These are phyloP conservation scores for Earliella scabrosa DNA, from an alignment of 1,284 basidiomycete species.

Conservation along the genomic window DNA sequence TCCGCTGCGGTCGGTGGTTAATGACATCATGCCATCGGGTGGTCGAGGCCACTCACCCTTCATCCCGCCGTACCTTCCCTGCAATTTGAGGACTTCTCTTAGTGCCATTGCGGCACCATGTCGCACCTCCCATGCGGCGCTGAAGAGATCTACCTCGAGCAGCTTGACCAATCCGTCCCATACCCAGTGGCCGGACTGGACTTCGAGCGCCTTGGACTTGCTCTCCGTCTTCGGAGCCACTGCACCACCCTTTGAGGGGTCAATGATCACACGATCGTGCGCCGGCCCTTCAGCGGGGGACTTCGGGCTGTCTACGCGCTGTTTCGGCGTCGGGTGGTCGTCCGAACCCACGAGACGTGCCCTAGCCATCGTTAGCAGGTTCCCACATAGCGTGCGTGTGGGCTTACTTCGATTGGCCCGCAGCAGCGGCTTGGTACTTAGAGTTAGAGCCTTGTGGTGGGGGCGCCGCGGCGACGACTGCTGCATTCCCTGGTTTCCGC, in stretches of 20 bases:
- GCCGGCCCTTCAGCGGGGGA: conserved; percentile 41
- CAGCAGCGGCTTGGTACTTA: conserved; percentile 61
- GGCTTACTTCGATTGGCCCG: conserved; percentile 66
- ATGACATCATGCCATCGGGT: background rate
- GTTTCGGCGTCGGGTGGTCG: conserved; percentile 42
- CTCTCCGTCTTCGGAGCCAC: conserved; percentile 76
- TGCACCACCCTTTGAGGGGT: conserved; percentile 81
- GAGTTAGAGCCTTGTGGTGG: conserved; percentile 56
- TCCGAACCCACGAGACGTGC: conserved; percentile 70
- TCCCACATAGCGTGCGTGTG: background rate
- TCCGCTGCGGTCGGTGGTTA: conserved; percentile 19
- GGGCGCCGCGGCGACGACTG: conserved; percentile 74
- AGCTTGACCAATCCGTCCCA: conserved; percentile 88
- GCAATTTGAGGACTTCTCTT: conserved; percentile 86
- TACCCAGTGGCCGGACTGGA: conserved; percentile 79
- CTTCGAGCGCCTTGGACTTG: conserved; percentile 75
- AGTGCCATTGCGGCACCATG: conserved; percentile 95
- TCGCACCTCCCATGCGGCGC: conserved; percentile 90
- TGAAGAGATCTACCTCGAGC: conserved; percentile 86
- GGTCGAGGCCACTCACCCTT: conserved; percentile 48
- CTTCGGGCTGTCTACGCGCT: conserved; percentile 57
- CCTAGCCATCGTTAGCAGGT: conserved; percentile 42
- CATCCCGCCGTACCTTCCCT: conserved; percentile 86
- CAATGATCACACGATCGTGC: conserved; percentile 70
- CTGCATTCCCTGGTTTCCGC: conserved; percentile 83